Conservation (phyloP, 305 asterid genomes). For the Vinca major region DNA sequence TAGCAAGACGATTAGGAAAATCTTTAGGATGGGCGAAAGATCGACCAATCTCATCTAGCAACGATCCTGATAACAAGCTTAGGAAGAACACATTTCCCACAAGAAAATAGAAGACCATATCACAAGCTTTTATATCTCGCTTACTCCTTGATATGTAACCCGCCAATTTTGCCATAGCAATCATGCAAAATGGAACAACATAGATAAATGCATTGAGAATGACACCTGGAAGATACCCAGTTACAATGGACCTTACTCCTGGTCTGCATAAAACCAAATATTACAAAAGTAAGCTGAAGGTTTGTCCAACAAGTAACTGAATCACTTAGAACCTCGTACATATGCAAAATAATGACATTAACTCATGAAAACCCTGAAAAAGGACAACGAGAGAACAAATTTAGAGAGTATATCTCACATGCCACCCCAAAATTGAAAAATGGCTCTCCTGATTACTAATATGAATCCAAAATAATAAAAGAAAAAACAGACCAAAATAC, state of each 20-base stretch:
- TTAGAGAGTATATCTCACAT: not conserved
- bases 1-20: slow-evolving; percentile 76
- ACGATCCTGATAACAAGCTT: slow-evolving; percentile 78
- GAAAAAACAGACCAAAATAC: not conserved
- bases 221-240: slow-evolving; percentile 84
- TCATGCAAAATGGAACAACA: slow-evolving; percentile 67
- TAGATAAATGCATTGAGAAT: slow-evolving; percentile 68
- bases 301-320: not conserved
- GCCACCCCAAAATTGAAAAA: not conserved
- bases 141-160: slow-evolving; percentile 73
- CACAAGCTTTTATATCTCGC: slow-evolving; percentile 78
- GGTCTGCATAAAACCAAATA: slow-evolving; percentile 44
- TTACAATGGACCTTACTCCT: slow-evolving; percentile 66
- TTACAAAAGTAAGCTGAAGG: not conserved
- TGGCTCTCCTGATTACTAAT: not conserved
- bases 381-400: not conserved
- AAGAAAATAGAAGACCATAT: slow-evolving; percentile 81
- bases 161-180: slow-evolving; percentile 53
- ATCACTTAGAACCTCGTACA: not conserved
- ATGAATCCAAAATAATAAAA: not conserved
- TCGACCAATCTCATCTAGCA: slow-evolving; percentile 78
- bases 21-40: slow-evolving; percentile 69
- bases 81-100: slow-evolving; percentile 86
- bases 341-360: not conserved
- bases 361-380: not conserved